phyloP scores from a whole-genome alignment of 192 early-diverging fungal species.

The Podila verticillata region DNA sequence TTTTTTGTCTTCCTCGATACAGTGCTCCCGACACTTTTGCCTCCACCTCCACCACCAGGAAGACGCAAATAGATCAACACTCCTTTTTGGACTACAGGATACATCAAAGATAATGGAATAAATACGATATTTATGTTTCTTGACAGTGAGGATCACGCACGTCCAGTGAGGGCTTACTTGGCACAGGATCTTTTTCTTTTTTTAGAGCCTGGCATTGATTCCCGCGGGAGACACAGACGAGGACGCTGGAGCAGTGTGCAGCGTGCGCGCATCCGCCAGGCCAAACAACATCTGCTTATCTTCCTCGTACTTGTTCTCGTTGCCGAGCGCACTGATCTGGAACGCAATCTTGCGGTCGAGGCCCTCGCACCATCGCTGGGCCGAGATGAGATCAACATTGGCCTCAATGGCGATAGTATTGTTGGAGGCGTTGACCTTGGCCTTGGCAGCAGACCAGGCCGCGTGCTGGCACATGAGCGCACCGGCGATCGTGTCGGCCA shows the following conservation, averaged over 20 bases:
- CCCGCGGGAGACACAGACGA: slow-evolving; percentile 14
- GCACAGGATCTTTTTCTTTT: not conserved
- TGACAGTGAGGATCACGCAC: not conserved
- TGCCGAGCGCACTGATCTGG: slow-evolving; percentile 28
- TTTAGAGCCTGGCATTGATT: not conserved
- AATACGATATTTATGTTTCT: not conserved
- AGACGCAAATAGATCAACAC: slow-evolving; percentile 18
- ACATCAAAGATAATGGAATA: not conserved
- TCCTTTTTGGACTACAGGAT: not conserved
- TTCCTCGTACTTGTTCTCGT: slow-evolving; percentile 25
- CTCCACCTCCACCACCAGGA: slow-evolving; percentile 48
- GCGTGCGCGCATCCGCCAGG: slow-evolving; percentile 23
- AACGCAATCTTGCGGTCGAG: slow-evolving; percentile 24
- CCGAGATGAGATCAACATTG: slow-evolving; percentile 15
- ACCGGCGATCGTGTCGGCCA: slow-evolving; percentile 56
- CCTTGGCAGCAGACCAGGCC: slow-evolving; percentile 45
- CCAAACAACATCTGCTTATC: slow-evolving; percentile 50
- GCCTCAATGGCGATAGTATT: slow-evolving; percentile 12
- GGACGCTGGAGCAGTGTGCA: not conserved
- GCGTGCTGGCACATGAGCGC: slow-evolving; percentile 62
- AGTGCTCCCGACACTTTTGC: slow-evolving; percentile 34
- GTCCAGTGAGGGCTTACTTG: not conserved
- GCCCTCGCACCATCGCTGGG: slow-evolving; percentile 44
- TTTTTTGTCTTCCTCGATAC: not conserved
- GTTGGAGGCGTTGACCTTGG: slow-evolving; percentile 1